A percentile compares a stretch with the other conserved stretches of the same genome.
These are phyloP conservation scores for Rubia yunnanensis DNA, from an alignment of 257 asterid genomes.

Conservation along the genomic window DNA sequence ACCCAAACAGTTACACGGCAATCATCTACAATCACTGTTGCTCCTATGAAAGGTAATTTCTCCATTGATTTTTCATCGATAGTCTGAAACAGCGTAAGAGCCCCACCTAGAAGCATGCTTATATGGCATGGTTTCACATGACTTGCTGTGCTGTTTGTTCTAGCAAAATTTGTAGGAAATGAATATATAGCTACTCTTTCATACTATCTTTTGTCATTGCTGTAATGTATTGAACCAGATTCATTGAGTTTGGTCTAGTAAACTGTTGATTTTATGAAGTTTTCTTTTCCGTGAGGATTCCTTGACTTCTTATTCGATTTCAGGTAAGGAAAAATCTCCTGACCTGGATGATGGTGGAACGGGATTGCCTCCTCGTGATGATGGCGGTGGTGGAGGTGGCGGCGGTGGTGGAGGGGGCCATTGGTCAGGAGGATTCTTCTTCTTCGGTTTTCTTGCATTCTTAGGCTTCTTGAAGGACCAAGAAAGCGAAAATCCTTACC, in stretches of 20 bases:
- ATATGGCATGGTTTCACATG: not conserved
- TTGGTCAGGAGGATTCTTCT: constrained; percentile 88
- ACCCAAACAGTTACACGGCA: constrained; percentile 83
- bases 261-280: not conserved
- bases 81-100: not conserved
- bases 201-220: not conserved
- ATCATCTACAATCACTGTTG: constrained; percentile 83
- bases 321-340: constrained; percentile 84
- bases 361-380: constrained; percentile 86
- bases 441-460: constrained; percentile 68
- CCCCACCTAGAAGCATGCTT: not conserved
- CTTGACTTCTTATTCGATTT: constrained; percentile 4
- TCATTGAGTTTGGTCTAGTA: no score
- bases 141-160: not conserved
- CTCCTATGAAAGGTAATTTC: constrained; percentile 64
- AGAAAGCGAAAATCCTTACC: constrained; percentile 51
- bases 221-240: not conserved
- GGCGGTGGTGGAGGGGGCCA: constrained; percentile 82
- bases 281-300: not conserved
- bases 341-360: constrained; percentile 88
- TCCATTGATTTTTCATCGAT: not conserved
- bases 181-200: not conserved
- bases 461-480: constrained; percentile 60
- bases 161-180: not conserved
- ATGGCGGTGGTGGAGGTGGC: constrained; percentile 76